These are phyloP conservation scores for Thalassia testudinum DNA, from an alignment of 116 monocot species.

Conservation along the genomic window DNA sequence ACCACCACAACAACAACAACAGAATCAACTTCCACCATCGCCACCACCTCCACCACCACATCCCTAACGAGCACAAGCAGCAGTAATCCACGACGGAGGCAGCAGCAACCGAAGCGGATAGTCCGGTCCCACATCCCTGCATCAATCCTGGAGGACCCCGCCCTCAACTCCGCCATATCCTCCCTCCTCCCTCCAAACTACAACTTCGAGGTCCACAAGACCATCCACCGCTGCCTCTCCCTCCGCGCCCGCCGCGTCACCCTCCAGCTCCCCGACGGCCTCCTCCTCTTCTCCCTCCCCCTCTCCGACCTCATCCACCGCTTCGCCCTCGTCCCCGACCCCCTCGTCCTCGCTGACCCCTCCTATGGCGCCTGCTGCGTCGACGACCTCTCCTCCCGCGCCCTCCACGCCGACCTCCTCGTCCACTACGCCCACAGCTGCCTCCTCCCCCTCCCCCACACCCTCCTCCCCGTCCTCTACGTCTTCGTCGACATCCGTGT, in stretches of 20 bases:
- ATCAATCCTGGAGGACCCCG: slow-evolving; percentile 49
- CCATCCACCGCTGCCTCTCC: slow-evolving; percentile 62
- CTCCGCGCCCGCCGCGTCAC: slow-evolving; percentile 42
- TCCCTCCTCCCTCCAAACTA: slow-evolving; percentile 79
- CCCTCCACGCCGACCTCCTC: slow-evolving; percentile 53
- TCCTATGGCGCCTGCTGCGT: slow-evolving; percentile 85
- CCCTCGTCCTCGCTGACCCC: slow-evolving; percentile 76
- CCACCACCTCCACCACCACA: neutral
- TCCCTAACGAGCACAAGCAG: neutral
- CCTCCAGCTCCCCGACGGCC: slow-evolving; percentile 95
- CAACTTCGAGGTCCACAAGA: slow-evolving; percentile 96
- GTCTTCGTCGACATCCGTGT: slow-evolving; percentile 77
- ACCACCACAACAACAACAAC: too few relatives aligned
- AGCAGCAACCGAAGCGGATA: slow-evolving; percentile 93
- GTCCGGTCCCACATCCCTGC: slow-evolving; percentile 55
- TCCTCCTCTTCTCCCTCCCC: slow-evolving; percentile 87
- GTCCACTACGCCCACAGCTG: slow-evolving; percentile 91
- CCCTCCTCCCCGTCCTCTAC: slow-evolving; percentile 57
- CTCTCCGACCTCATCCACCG: slow-evolving; percentile 63
- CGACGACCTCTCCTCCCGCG: slow-evolving; percentile 46
- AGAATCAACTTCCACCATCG: too few relatives aligned
- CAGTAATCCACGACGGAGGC: neutral
- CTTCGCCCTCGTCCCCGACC: slow-evolving; percentile 24
- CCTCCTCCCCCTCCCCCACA: slow-evolving; percentile 59
- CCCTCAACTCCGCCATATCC: slow-evolving; percentile 60